Evolutionary conservation across 2,329 filamentous ascomycete genomes (phyloP).

Genomic region (Fusarium duplospermum): DNA sequence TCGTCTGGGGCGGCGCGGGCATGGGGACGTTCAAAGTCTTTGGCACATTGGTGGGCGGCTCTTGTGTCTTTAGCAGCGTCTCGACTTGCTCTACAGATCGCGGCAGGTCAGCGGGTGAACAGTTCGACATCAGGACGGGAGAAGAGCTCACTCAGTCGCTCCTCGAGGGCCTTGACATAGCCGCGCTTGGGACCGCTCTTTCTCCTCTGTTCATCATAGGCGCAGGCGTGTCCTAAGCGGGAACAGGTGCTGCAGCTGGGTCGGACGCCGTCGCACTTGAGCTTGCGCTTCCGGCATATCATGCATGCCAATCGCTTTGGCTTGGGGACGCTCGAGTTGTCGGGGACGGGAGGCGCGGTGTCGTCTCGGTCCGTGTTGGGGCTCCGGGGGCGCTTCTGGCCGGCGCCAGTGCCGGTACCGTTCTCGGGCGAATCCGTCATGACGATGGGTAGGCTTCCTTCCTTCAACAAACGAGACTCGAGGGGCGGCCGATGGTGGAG

Average conservation of each 20-base stretch:
- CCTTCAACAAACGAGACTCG: background rate
- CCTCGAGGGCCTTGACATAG: constrained; percentile 94
- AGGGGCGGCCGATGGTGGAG: constrained; percentile 5
- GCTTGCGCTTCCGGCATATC: constrained; percentile 90
- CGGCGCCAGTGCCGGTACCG: constrained; percentile 48
- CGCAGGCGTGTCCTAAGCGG: constrained; percentile 86
- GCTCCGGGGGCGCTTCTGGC: constrained; percentile 43
- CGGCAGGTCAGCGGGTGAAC: constrained; percentile 32
- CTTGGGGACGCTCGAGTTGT: constrained; percentile 73
- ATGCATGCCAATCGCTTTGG: constrained; percentile 96
- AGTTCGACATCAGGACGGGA: constrained; percentile 1
- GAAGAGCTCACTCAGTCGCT: constrained; percentile 79
- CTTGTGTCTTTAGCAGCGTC: constrained; percentile 86
- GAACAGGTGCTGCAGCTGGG: constrained; percentile 91
- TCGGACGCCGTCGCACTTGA: constrained; percentile 86
- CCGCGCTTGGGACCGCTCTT: constrained; percentile 96
- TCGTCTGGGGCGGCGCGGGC: constrained; percentile 46
- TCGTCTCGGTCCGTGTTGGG: constrained; percentile 50
- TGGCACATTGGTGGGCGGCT: constrained; percentile 54
- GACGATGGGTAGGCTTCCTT: constrained; percentile 10
- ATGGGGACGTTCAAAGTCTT: constrained; percentile 48
- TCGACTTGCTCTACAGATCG: constrained; percentile 84
- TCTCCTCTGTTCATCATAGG: constrained; percentile 91
- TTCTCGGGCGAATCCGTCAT: constrained; percentile 55
- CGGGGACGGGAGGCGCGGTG: constrained; percentile 51